phyloP scores from a whole-genome alignment of 1,139 yeast species.

The Suhomyces choctaworum region DNA sequence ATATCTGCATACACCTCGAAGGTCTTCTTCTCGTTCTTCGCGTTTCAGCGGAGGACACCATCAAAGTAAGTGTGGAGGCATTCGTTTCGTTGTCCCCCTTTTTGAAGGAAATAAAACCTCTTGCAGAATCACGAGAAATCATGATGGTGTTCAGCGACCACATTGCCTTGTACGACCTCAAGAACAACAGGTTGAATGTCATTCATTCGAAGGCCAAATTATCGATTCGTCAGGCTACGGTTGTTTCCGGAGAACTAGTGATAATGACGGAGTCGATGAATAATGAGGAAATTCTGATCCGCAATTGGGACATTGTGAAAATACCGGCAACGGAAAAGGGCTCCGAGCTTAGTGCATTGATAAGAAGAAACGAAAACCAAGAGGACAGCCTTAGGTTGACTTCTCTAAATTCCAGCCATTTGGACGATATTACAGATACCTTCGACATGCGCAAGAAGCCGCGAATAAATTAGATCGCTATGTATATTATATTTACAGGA shows the following conservation, averaged over 20 bases:
- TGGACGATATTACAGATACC: constrained; percentile 35
- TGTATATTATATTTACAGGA: no score
- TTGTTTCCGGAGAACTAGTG: constrained; percentile 6
- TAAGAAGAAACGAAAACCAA: constrained; percentile 9
- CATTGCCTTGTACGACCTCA: constrained; percentile 14
- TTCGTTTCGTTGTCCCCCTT: constrained; percentile 1
- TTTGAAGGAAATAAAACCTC: constrained; percentile 1
- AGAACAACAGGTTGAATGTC: constrained; percentile 10
- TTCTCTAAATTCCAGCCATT: constrained; percentile 14
- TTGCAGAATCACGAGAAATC: not conserved
- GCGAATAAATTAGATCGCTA: constrained; percentile 2
- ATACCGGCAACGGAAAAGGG: not conserved
- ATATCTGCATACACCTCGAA: constrained; percentile 3
- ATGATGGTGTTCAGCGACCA: constrained; percentile 13
- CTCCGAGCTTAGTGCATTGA: constrained; percentile 11
- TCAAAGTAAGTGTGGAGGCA: not conserved
- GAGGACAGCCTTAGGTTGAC: constrained; percentile 9
- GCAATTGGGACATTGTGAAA: constrained; percentile 11
- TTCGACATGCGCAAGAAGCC: constrained; percentile 23
- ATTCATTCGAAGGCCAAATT: constrained; percentile 8
- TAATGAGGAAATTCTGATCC: constrained; percentile 10
- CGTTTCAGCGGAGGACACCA: not conserved
- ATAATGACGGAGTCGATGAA: constrained; percentile 7
- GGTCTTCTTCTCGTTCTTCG: constrained; percentile 1
- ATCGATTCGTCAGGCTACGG: constrained; percentile 10